phyloP scores from a whole-genome alignment of 257 asterid species.

The Linaria vulgaris region DNA sequence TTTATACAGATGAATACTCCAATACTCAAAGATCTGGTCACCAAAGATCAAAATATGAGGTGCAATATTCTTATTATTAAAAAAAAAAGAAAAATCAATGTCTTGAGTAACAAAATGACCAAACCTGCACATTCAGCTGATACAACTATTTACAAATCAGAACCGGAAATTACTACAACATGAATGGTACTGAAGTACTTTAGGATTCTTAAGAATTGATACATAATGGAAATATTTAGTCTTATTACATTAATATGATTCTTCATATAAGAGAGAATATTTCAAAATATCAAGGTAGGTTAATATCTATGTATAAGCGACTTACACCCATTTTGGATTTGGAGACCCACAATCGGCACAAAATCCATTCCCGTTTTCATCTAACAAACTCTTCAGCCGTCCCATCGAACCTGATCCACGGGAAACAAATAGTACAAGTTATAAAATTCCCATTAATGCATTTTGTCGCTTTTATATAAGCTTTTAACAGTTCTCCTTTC shows the following conservation, averaged over 20 bases:
- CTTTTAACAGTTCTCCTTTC: no score
- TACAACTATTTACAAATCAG: not conserved
- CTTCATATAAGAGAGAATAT: not conserved
- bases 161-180: not conserved
- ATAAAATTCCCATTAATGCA: no score
- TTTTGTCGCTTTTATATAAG: no score
- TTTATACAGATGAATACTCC: conserved; percentile 90
- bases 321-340: conserved; percentile 99
- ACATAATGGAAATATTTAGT: not conserved
- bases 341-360: conserved; percentile 96
- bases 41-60: conserved; percentile 28
- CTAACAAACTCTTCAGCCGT: conserved; percentile 63
- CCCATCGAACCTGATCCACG: conserved; percentile 48
- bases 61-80: not conserved
- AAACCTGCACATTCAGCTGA: not conserved
- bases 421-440: not conserved
- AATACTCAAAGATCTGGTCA: conserved; percentile 63
- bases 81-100: not conserved
- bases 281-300: conserved; percentile 1
- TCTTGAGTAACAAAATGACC: not conserved
- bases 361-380: conserved; percentile 60
- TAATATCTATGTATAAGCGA: conserved; percentile 12
- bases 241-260: not conserved
- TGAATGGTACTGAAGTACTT: not conserved
- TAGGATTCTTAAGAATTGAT: not conserved